Conservation (phyloP, 2,329 filamentous ascomycete genomes). For the Cryoendolithus antarcticus region DNA sequence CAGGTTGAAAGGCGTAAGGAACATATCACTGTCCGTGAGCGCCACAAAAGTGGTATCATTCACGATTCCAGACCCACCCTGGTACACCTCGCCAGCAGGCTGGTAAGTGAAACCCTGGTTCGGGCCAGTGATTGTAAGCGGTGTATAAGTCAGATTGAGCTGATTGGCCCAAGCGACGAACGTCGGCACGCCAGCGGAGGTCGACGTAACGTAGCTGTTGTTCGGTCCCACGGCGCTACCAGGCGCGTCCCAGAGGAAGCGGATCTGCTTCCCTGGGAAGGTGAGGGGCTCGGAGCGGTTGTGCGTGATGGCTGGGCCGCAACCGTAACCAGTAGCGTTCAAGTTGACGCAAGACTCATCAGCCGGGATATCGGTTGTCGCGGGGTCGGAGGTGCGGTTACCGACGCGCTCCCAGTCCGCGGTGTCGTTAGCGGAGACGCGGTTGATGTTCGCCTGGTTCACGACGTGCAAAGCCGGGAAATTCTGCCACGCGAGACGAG, state of each 20-base stretch:
- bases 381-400: constrained; percentile 44
- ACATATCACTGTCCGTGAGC: constrained; percentile 56
- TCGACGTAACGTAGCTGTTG: constrained; percentile 63
- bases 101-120: constrained; percentile 57
- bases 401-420: constrained; percentile 53
- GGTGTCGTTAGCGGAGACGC: constrained; percentile 50
- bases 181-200: constrained; percentile 43
- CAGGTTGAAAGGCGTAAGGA: constrained; percentile 66
- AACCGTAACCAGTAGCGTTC: constrained; percentile 43
- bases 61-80: constrained; percentile 50
- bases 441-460: constrained; percentile 65
- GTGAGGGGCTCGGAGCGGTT: constrained; percentile 62
- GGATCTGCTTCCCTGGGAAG: constrained; percentile 60
- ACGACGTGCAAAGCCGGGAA: constrained; percentile 59
- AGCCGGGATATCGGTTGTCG: constrained; percentile 32
- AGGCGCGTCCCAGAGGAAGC: constrained; percentile 59
- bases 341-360: constrained; percentile 47
- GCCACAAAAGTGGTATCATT: constrained; percentile 74
- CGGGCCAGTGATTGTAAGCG: constrained; percentile 51
- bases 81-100: constrained; percentile 56
- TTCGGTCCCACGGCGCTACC: constrained; percentile 63
- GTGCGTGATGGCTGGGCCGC: constrained; percentile 51
- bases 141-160: constrained; percentile 44
- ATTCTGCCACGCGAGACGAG: constrained; percentile 72
- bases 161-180: constrained; percentile 70